phyloP scores from a whole-genome alignment of 2,329 filamentous ascomycete species.

The Pseudocercospora ulei region DNA sequence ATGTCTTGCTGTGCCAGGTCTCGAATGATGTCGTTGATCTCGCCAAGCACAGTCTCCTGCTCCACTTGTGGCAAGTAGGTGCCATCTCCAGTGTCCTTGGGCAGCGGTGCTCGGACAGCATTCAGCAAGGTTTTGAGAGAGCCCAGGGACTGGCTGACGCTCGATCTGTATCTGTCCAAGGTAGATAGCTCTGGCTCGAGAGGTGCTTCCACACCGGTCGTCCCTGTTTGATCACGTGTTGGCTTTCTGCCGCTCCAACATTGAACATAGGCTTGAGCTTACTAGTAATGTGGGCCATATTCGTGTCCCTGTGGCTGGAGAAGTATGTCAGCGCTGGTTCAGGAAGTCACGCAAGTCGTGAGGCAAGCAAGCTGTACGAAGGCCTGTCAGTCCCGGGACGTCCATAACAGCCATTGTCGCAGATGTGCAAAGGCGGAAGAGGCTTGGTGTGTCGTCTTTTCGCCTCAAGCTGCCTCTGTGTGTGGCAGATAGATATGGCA shows the following conservation, averaged over 20 bases:
- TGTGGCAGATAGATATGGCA: not conserved
- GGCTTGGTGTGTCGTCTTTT: conserved; percentile 1
- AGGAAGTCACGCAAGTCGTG: too few species aligned
- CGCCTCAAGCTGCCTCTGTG: not conserved
- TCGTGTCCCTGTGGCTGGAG: conserved; percentile 2
- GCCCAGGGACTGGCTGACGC: conserved; percentile 24
- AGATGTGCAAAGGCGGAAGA: conserved; percentile 8
- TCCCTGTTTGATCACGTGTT: conserved; percentile 7
- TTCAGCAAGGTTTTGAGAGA: conserved; percentile 29
- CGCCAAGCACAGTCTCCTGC: conserved; percentile 21
- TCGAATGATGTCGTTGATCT: conserved; percentile 22
- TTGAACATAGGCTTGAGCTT: conserved; percentile 1
- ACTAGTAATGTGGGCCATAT: conserved; percentile 11
- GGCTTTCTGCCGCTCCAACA: conserved; percentile 1
- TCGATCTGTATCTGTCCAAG: conserved; percentile 24
- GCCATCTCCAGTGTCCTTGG: conserved; percentile 40
- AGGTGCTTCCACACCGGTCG: conserved; percentile 11
- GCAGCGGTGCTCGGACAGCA: conserved; percentile 31
- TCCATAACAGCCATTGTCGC: not conserved
- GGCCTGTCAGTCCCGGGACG: not conserved
- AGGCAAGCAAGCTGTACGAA: too few species aligned
- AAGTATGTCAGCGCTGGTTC: conserved; percentile 3
- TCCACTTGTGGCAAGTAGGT: conserved; percentile 33
- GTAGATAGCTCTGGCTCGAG: conserved; percentile 21
- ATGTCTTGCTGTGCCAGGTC: conserved; percentile 26